Conservation (phyloP, 495 filamentous ascomycete genomes). For the Penicillium ucsense region DNA sequence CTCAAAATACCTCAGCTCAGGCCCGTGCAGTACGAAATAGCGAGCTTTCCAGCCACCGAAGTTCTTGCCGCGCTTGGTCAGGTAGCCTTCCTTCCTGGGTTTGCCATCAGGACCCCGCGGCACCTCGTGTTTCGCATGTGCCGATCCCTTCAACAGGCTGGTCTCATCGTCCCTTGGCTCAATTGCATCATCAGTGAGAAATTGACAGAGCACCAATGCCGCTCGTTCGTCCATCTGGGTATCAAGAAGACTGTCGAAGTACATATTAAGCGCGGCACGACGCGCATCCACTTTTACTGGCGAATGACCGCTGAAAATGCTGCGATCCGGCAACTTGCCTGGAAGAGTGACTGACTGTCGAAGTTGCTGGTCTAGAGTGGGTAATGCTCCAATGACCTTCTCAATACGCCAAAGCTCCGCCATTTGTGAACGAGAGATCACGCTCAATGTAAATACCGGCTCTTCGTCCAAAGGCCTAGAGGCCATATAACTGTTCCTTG, state of each 20-base stretch:
- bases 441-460: slow-evolving; percentile 83
- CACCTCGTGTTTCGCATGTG: slow-evolving; percentile 30
- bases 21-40: slow-evolving; percentile 86
- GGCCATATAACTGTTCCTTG: slow-evolving; percentile 70
- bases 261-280: slow-evolving; percentile 68
- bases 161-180: slow-evolving; percentile 62
- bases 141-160: slow-evolving; percentile 35
- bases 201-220: slow-evolving; percentile 77
- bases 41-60: slow-evolving; percentile 99
- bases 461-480: slow-evolving; percentile 65
- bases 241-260: slow-evolving; percentile 75
- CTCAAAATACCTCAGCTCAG: slow-evolving; percentile 86
- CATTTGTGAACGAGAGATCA: slow-evolving; percentile 69
- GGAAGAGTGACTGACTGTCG: slow-evolving; percentile 59
- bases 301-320: slow-evolving; percentile 84
- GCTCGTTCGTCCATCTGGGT: slow-evolving; percentile 69
- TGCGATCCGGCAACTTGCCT: slow-evolving; percentile 68
- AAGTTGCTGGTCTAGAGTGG: slow-evolving; percentile 69
- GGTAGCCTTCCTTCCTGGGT: slow-evolving; percentile 76
- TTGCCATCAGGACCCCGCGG: slow-evolving; percentile 49
- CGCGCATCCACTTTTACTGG: slow-evolving; percentile 90
- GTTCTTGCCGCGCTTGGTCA: slow-evolving; percentile 95
- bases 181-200: slow-evolving; percentile 77
- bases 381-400: slow-evolving; percentile 76
- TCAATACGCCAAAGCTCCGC: slow-evolving; percentile 87